phyloP scores from a whole-genome alignment of 805 yeast genomes.

The Blastobotrys peoriensis region DNA sequence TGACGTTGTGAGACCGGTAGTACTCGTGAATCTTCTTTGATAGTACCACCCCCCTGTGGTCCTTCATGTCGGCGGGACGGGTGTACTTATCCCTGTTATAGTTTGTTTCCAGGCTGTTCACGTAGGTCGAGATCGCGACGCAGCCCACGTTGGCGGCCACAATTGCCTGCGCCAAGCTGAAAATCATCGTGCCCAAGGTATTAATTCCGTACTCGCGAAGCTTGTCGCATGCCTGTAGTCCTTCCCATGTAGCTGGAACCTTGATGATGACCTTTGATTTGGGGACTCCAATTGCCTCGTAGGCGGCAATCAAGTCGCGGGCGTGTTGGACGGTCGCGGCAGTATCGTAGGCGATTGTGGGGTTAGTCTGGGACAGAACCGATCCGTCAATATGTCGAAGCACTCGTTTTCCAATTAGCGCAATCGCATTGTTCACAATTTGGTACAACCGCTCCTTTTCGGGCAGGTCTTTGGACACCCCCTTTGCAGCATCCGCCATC shows the following conservation, averaged over 20 bases:
- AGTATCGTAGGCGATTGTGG: slow-evolving; percentile 25
- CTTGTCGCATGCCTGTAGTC: slow-evolving; percentile 30
- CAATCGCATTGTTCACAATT: slow-evolving; percentile 24
- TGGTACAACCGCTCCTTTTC: slow-evolving; percentile 1
- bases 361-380: slow-evolving; percentile 37
- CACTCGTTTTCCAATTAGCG: slow-evolving; percentile 35
- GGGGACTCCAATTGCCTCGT: slow-evolving; percentile 30
- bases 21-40: slow-evolving; percentile 31
- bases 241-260: slow-evolving; percentile 33
- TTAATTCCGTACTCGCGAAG: slow-evolving; percentile 25
- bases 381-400: slow-evolving; percentile 36
- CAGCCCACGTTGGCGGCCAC: slow-evolving; percentile 36
- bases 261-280: slow-evolving; percentile 31
- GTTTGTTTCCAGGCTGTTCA: slow-evolving; percentile 27
- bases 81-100: slow-evolving; percentile 4
- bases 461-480: slow-evolving; percentile 1
- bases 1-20: slow-evolving; percentile 29
- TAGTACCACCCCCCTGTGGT: slow-evolving; percentile 28
- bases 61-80: slow-evolving; percentile 11
- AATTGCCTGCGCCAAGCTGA: slow-evolving; percentile 33
- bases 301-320: slow-evolving; percentile 27
- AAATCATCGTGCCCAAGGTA: slow-evolving; percentile 35
- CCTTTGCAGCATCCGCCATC: slow-evolving; percentile 4
- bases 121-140: slow-evolving; percentile 33
- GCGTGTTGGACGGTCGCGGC: slow-evolving; percentile 27